phyloP scores from a whole-genome alignment of 768 basidiomycete species.

The Rhizopogon vulgaris region DNA sequence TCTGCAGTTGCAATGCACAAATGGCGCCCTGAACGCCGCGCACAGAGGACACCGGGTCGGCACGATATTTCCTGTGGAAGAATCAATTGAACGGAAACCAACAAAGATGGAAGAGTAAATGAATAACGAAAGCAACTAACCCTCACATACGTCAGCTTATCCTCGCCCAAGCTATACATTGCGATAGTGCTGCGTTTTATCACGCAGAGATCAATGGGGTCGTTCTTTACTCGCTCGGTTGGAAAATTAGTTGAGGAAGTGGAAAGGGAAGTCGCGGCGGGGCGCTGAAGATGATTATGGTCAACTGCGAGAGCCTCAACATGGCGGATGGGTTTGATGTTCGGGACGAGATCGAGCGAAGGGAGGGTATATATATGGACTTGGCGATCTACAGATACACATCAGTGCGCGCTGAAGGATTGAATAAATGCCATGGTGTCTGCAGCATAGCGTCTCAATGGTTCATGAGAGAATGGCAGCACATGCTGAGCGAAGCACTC shows the following conservation, averaged over 20 bases:
- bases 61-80: slow-evolving; percentile 62
- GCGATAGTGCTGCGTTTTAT: slow-evolving; percentile 63
- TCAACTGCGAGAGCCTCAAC: slow-evolving; percentile 81
- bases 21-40: slow-evolving; percentile 53
- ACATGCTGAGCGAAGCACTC: neutral
- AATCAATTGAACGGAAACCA: neutral
- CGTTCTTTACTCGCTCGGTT: slow-evolving; percentile 20
- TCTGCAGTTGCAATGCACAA: slow-evolving; percentile 73
- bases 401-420: neutral
- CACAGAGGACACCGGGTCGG: slow-evolving; percentile 49
- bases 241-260: slow-evolving; percentile 3
- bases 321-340: slow-evolving; percentile 75
- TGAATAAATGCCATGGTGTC: neutral
- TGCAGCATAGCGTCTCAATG: neutral
- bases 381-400: slow-evolving; percentile 39
- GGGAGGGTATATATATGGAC: slow-evolving; percentile 81
- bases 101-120: neutral
- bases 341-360: slow-evolving; percentile 62
- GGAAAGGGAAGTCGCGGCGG: slow-evolving; percentile 35
- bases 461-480: neutral
- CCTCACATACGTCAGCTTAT: slow-evolving; percentile 56
- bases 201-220: slow-evolving; percentile 65
- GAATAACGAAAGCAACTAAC: slow-evolving; percentile 25
- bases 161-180: slow-evolving; percentile 56
- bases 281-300: slow-evolving; percentile 57